Evolutionary conservation across 257 asterid species (phyloP).

Genomic region (Perilla frutescens): DNA sequence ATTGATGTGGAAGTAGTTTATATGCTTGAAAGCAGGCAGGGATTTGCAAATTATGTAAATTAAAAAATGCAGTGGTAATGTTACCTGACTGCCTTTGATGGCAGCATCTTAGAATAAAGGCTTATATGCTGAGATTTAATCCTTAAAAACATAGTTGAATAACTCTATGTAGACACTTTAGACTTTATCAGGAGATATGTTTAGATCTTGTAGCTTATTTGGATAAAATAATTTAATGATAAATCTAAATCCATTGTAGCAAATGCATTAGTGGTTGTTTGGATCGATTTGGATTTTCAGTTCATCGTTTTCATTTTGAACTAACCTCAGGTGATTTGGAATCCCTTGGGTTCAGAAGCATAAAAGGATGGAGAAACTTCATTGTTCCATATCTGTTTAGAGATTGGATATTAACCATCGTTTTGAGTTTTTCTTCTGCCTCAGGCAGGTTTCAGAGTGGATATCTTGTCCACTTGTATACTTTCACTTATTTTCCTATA

Average conservation of each 20-base stretch:
- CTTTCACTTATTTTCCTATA: not conserved
- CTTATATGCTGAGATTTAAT: not conserved
- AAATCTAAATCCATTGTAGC: not conserved
- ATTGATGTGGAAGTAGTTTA: slow-evolving; percentile 3
- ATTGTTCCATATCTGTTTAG: not conserved
- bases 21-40: slow-evolving; percentile 11
- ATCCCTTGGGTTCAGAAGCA: not conserved
- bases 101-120: not conserved
- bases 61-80: not conserved
- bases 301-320: not conserved
- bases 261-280: not conserved
- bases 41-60: not conserved
- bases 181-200: slow-evolving; percentile 1
- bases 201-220: not conserved
- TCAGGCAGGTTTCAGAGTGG: not conserved
- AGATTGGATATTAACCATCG: not conserved
- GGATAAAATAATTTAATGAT: not conserved
- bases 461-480: not conserved
- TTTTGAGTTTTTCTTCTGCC: not conserved
- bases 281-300: not conserved
- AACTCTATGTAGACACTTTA: too few relatives aligned
- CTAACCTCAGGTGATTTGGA: not conserved
- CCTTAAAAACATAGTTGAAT: too few relatives aligned
- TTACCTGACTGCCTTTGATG: slow-evolving; percentile 15
- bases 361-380: not conserved